A percentile compares a stretch with the other conserved stretches of the same genome.
phyloP scores from a whole-genome alignment of 2,329 filamentous ascomycete genomes.

The Phialemoniopsis sp. region DNA sequence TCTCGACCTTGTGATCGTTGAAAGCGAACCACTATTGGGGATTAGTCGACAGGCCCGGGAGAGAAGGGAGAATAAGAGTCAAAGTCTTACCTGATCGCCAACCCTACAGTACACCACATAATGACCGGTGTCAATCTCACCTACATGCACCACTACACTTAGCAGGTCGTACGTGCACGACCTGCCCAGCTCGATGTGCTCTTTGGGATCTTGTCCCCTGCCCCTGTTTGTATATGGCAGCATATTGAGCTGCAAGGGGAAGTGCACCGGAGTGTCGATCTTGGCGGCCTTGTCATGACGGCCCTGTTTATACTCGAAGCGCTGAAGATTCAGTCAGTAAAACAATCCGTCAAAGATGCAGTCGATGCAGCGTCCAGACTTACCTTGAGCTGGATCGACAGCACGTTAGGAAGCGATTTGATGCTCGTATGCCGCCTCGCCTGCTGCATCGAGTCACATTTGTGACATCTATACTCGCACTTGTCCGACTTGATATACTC shows the following conservation, averaged over 20 bases:
- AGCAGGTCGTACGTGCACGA: slow-evolving; percentile 81
- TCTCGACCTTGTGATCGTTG: slow-evolving; percentile 88
- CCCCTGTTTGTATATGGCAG: slow-evolving; percentile 78
- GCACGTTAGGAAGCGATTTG: slow-evolving; percentile 78
- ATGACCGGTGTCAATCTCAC: slow-evolving; percentile 88
- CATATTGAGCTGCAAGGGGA: slow-evolving; percentile 85
- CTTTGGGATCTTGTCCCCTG: slow-evolving; percentile 41
- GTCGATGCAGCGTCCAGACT: slow-evolving; percentile 8
- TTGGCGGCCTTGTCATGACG: slow-evolving; percentile 74
- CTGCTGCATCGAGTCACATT: slow-evolving; percentile 72
- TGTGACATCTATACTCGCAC: slow-evolving; percentile 83
- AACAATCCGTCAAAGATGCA: neutral
- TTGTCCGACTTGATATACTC: slow-evolving; percentile 85
- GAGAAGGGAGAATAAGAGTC: neutral
- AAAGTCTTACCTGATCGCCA: slow-evolving; percentile 57
- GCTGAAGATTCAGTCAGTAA: slow-evolving; percentile 24
- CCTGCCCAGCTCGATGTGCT: slow-evolving; percentile 51
- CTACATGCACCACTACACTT: slow-evolving; percentile 88
- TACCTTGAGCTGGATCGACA: slow-evolving; percentile 92
- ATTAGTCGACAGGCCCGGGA: neutral
- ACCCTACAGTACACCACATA: slow-evolving; percentile 88
- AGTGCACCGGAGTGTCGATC: slow-evolving; percentile 81
- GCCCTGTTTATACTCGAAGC: slow-evolving; percentile 70
- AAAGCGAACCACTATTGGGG: slow-evolving; percentile 79
- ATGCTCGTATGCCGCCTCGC: slow-evolving; percentile 82